A percentile compares a stretch with the other conserved stretches of the same genome.
phyloP scores from a whole-genome alignment of 495 filamentous ascomycete genomes.

The Penicillium psychrofluorescens region DNA sequence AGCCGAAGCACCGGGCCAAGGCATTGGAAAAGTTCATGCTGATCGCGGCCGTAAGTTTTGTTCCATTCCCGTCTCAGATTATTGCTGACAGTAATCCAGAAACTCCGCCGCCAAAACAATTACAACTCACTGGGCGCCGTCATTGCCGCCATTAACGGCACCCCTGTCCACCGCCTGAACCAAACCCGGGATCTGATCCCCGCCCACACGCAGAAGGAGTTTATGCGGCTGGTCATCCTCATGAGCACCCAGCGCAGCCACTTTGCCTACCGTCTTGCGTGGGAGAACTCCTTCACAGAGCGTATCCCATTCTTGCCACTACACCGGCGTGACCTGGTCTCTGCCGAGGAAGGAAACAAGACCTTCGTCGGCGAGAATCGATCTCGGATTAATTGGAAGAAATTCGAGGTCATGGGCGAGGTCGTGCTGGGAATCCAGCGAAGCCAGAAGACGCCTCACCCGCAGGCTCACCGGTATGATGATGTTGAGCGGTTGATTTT shows the following conservation, averaged over 20 bases:
- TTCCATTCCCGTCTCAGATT: too few species aligned
- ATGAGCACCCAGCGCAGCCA: constrained; percentile 90
- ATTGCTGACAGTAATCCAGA: constrained; percentile 26
- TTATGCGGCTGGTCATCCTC: constrained; percentile 80
- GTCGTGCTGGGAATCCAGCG: constrained; percentile 83
- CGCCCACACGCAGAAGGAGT: constrained; percentile 62
- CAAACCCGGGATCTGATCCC: constrained; percentile 78
- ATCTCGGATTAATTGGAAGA: constrained; percentile 91
- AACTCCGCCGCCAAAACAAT: constrained; percentile 87
- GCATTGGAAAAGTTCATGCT: constrained; percentile 93
- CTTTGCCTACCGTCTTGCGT: constrained; percentile 89
- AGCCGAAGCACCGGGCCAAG: constrained; percentile 86
- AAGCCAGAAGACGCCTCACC: constrained; percentile 81
- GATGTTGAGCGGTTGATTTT: constrained; percentile 63
- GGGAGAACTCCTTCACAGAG: constrained; percentile 86
- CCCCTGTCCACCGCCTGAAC: constrained; percentile 74
- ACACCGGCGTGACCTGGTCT: constrained; percentile 79
- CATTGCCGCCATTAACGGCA: constrained; percentile 85
- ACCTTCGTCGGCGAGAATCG: constrained; percentile 73
- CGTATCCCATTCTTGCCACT: constrained; percentile 94
- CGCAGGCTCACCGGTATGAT: constrained; percentile 58
- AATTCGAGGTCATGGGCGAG: constrained; percentile 94
- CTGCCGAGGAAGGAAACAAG: constrained; percentile 84
- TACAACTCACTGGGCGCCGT: constrained; percentile 94
- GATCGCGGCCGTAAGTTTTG: constrained; percentile 51